These are phyloP conservation scores for Xerocomus brunneocitrinus DNA, from an alignment of 768 basidiomycete species.

Conservation along the genomic window DNA sequence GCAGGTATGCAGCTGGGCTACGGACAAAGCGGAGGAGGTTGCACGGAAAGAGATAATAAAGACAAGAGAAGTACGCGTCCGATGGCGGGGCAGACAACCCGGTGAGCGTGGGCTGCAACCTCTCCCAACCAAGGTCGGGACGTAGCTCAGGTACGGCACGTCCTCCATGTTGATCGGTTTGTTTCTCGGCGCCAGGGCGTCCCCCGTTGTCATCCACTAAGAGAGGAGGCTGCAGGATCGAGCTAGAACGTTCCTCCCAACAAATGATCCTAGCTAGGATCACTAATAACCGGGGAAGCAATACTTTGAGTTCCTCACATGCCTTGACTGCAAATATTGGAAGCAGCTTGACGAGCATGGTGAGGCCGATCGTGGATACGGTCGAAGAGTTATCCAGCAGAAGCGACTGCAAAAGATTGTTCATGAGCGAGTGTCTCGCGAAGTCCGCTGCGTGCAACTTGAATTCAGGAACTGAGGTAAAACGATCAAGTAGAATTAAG, in stretches of 20 bases:
- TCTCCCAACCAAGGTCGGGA: conserved; percentile 63
- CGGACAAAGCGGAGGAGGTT: conserved; percentile 80
- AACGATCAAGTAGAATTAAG: conserved; percentile 58
- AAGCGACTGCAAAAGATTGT: conserved; percentile 60
- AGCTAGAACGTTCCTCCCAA: conserved; percentile 58
- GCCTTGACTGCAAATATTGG: conserved; percentile 69
- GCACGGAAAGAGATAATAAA: conserved; percentile 91
- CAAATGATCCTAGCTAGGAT: conserved; percentile 69
- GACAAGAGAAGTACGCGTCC: conserved; percentile 63
- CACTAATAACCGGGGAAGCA: conserved; percentile 62
- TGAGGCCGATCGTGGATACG: conserved; percentile 58
- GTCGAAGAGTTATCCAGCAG: conserved; percentile 74
- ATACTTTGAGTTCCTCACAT: conserved; percentile 46
- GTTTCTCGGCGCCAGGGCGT: not conserved
- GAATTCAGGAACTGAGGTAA: conserved; percentile 54
- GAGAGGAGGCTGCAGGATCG: conserved; percentile 27
- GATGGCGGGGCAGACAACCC: conserved; percentile 54
- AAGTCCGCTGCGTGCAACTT: conserved; percentile 44
- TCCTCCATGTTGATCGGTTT: conserved; percentile 29
- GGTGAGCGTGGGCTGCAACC: conserved; percentile 58
- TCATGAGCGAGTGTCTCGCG: conserved; percentile 59
- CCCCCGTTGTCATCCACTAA: conserved; percentile 33
- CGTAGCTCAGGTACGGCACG: conserved; percentile 40
- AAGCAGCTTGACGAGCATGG: conserved; percentile 64
- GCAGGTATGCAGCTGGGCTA: conserved; percentile 61